A percentile compares a stretch with the other conserved stretches of the same genome.
phyloP scores from a whole-genome alignment of 1,284 basidiomycete species.

The Papiliotrema terrestris region DNA sequence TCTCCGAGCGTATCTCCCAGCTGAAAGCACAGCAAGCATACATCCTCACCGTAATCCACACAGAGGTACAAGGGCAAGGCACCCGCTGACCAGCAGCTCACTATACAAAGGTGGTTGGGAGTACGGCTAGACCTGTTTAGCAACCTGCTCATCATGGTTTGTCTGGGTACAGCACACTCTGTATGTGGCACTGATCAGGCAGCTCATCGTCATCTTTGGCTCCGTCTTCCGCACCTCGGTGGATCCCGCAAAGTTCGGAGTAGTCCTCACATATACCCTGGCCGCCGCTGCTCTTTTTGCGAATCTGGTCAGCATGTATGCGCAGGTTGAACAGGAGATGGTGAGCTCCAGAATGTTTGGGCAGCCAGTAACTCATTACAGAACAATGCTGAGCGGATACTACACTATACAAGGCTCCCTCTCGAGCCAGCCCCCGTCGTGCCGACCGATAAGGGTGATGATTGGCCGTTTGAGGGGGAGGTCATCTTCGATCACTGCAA shows the following conservation, averaged over 20 bases:
- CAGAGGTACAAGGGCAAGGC: neutral
- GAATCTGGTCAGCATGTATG: constrained; percentile 21
- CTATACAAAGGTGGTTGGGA: constrained; percentile 25
- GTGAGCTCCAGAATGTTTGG: constrained; percentile 1
- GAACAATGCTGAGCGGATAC: constrained; percentile 31
- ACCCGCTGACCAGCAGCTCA: constrained; percentile 2
- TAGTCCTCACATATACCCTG: constrained; percentile 34
- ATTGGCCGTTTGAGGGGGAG: constrained; percentile 35
- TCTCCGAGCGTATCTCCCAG: neutral
- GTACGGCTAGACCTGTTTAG: constrained; percentile 28
- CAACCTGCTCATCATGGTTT: constrained; percentile 19
- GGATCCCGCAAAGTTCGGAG: constrained; percentile 28
- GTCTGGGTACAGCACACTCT: neutral
- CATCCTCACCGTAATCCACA: constrained; percentile 20
- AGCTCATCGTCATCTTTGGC: constrained; percentile 28
- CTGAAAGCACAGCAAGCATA: constrained; percentile 18
- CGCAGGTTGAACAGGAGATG: constrained; percentile 22
- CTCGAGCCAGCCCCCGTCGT: constrained; percentile 16
- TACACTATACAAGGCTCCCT: constrained; percentile 21
- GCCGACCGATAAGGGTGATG: constrained; percentile 9
- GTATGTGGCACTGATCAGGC: neutral
- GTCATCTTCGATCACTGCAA: constrained; percentile 41
- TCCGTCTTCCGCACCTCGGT: constrained; percentile 25
- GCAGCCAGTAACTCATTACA: neutral
- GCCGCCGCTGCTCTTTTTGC: constrained; percentile 25